Evolutionary conservation across 768 basidiomycete species (phyloP).

Genomic region (Tylopilus intermedius): DNA sequence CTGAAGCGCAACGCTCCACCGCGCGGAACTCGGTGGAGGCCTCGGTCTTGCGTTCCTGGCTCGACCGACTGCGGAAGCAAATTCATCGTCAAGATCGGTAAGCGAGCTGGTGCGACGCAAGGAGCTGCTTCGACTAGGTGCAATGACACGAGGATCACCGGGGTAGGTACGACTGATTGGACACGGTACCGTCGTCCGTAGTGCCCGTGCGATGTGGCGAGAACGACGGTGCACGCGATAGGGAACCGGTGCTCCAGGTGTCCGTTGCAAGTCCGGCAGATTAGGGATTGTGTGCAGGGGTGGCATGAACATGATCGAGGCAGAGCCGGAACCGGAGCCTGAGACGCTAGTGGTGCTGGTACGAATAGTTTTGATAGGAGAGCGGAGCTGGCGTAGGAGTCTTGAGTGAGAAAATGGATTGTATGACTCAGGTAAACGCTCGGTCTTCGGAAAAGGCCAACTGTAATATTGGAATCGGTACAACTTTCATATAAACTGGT

Average conservation of each 20-base stretch:
- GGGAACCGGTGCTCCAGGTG: conserved; percentile 34
- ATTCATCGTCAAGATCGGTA: conserved; percentile 68
- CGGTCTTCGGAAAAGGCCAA: too few species aligned
- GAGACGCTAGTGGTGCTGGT: conserved; percentile 44
- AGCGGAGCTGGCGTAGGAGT: conserved; percentile 18
- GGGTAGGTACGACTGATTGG: conserved; percentile 62
- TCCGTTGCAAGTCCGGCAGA: conserved; percentile 58
- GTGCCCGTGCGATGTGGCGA: conserved; percentile 64
- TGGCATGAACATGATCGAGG: conserved; percentile 73
- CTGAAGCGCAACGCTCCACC: conserved; percentile 39
- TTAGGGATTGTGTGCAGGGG: conserved; percentile 68
- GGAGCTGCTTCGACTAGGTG: conserved; percentile 56
- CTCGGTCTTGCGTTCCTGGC: conserved; percentile 40
- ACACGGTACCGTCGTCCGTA: conserved; percentile 69
- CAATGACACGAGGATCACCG: conserved; percentile 72
- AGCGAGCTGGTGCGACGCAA: conserved; percentile 65
- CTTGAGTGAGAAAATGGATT: too few species aligned
- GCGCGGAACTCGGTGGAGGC: conserved; percentile 45
- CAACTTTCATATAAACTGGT: too few species aligned
- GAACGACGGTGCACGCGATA: conserved; percentile 41
- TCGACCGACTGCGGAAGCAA: conserved; percentile 39
- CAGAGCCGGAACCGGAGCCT: too few species aligned
- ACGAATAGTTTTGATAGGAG: conserved; percentile 63
- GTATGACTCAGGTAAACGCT: too few species aligned
- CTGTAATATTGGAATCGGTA: too few species aligned